phyloP scores from a whole-genome alignment of 495 filamentous ascomycete species.

The Talaromyces trachyspermus region DNA sequence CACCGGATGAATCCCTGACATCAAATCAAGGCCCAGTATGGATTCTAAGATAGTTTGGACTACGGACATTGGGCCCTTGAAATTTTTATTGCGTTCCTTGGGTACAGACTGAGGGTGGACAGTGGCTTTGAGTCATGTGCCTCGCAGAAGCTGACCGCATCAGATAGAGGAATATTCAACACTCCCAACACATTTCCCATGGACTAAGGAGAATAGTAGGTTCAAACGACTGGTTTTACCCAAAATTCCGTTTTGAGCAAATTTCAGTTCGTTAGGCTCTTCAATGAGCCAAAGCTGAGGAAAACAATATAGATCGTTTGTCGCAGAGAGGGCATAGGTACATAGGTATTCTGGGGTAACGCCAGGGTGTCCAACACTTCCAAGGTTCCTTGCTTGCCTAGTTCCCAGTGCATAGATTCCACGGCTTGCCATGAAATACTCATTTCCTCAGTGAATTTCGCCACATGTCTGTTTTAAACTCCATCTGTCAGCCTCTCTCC shows the following conservation, averaged over 20 bases:
- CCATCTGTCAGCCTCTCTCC: background rate
- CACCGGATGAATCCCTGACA: background rate
- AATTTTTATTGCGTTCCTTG: background rate
- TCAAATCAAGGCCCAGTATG: background rate
- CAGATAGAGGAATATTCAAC: background rate
- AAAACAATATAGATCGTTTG: background rate
- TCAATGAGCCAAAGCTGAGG: background rate
- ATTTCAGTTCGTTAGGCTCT: background rate
- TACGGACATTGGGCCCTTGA: background rate
- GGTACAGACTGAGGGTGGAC: background rate
- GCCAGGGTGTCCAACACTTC: background rate
- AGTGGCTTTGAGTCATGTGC: background rate
- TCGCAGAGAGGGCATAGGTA: background rate
- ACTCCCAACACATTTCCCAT: background rate
- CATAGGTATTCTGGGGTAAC: background rate
- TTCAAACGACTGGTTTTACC: background rate
- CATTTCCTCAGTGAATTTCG: slow-evolving; percentile 3
- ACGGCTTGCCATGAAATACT: slow-evolving; percentile 5
- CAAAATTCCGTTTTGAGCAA: background rate
- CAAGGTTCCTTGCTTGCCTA: slow-evolving; percentile 5
- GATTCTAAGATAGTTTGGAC: background rate
- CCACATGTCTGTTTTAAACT: background rate
- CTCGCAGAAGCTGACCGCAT: background rate
- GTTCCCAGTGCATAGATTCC: slow-evolving; percentile 8
- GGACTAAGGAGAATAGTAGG: background rate